A percentile compares a stretch with the other conserved stretches of the same genome.
Evolutionary conservation across 331 rosid species (phyloP).

Genomic region (Saraca asoca): DNA sequence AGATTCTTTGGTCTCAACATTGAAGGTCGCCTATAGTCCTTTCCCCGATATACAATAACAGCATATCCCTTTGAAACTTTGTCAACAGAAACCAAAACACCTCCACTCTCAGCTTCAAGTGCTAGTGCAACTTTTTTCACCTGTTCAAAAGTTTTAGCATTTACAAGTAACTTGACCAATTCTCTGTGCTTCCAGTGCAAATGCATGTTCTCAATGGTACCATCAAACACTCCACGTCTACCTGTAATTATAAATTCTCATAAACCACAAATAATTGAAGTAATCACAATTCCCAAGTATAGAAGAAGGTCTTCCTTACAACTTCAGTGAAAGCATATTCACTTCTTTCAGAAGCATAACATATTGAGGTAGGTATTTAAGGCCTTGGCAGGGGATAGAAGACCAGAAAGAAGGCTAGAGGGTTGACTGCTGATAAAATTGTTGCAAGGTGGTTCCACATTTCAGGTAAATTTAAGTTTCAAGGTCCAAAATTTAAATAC

Average conservation of each 20-base stretch:
- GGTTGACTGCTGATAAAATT: slow-evolving; percentile 3
- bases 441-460: not conserved
- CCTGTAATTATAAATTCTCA: slow-evolving; percentile 53
- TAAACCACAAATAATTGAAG: slow-evolving; percentile 26
- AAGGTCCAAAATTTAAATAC: slow-evolving; percentile 19
- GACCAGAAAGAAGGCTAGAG: slow-evolving; percentile 4
- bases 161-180: slow-evolving; percentile 77
- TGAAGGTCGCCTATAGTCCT: slow-evolving; percentile 78
- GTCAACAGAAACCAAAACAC: slow-evolving; percentile 88
- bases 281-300: no score
- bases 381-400: not conserved
- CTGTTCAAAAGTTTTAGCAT: slow-evolving; percentile 76
- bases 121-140: slow-evolving; percentile 82
- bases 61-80: slow-evolving; percentile 82
- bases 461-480: slow-evolving; percentile 25
- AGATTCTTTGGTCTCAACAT: slow-evolving; percentile 90
- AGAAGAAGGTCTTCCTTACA: no score
- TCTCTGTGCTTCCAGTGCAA: slow-evolving; percentile 98
- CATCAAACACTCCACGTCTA: slow-evolving; percentile 95
- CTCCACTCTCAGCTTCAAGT: slow-evolving; percentile 97
- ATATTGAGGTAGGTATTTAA: not conserved
- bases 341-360: not conserved
- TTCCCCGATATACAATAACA: slow-evolving; percentile 76
- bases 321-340: not conserved
- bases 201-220: slow-evolving; percentile 97